Evolutionary conservation across 768 basidiomycete species (phyloP), one percentile per base, ranked within the genome.

Genomic region (Tylopilus sp.): DNA sequence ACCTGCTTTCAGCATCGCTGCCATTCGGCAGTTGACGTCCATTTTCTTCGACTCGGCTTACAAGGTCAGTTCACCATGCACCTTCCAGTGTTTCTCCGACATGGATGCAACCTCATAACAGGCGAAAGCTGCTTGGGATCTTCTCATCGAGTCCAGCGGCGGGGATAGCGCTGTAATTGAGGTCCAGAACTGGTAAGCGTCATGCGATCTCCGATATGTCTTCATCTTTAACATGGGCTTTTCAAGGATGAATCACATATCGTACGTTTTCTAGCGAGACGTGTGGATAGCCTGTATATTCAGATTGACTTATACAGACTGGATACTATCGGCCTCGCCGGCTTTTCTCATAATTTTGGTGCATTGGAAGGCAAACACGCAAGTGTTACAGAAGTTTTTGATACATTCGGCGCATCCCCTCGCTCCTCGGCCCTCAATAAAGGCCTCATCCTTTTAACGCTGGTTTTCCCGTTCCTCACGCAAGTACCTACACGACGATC

Each of bases 291-390:
- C 25, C 10, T 49, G 2, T 25, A 13, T 11, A 15, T 6, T 11
- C 25, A 11, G n/a, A n/a, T n/a, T n/a, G n/a, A n/a, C n/a, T n/a
- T n/a, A n/a, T n/a, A 1, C 20, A 81, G 80, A 11, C 67, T 84
- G 4, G 83, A 85, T 57, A 75, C 71, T 1, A 71, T 84, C 45
- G 81, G 82, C 83, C n/a, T n/a, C n/a, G n/a, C n/a, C n/a, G n/a
- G n/a, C n/a, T n/a, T n/a, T n/a, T n/a, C n/a, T n/a, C n/a, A n/a
- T n/a, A n/a, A n/a, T n/a, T n/a, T n/a, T n/a, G n/a, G n/a, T n/a
- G n/a, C n/a, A n/a, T n/a, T n/a, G 5, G 73, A 78, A 17, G 81
- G 81, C 6, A 72, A 77, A 48, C 62, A 61, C 23, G 69, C 77
- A 5, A 55, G 68, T 2, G 70, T 81, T 17, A 67, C 71, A 3